phyloP scores from a whole-genome alignment of 768 basidiomycete species.

The Suillus fuscotomentosus region DNA sequence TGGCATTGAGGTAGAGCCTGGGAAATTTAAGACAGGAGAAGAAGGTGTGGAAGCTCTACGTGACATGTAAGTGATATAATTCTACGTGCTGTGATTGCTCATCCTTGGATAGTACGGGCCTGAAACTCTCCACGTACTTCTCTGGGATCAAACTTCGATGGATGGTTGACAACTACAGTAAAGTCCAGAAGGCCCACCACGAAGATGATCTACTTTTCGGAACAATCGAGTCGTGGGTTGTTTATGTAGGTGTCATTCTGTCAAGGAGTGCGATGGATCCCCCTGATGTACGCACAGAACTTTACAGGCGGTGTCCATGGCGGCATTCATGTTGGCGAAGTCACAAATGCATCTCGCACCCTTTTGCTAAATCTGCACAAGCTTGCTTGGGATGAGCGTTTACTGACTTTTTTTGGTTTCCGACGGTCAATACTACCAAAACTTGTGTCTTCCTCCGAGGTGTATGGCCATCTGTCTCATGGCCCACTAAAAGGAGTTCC shows the following conservation, averaged over 20 bases:
- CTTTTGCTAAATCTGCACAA: conserved; percentile 83
- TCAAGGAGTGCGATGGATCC: conserved; percentile 1
- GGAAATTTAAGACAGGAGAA: conserved; percentile 66
- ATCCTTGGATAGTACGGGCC: conserved; percentile 63
- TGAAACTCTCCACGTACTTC: conserved; percentile 97
- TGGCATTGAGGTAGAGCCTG: conserved; percentile 71
- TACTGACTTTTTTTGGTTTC: conserved; percentile 87
- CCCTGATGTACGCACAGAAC: conserved; percentile 47
- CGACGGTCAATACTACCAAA: conserved; percentile 76
- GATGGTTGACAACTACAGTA: conserved; percentile 88
- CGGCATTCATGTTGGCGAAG: conserved; percentile 84
- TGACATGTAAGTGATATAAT: conserved; percentile 52
- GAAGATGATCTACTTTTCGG: conserved; percentile 85
- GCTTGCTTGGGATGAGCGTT: conserved; percentile 77
- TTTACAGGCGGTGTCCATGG: conserved; percentile 73
- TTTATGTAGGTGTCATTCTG: conserved; percentile 58
- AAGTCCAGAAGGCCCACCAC: conserved; percentile 76
- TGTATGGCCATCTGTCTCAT: conserved; percentile 76
- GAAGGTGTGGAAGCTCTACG: conserved; percentile 66
- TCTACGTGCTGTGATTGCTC: background rate
- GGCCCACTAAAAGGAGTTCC: conserved; percentile 73
- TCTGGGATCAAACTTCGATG: conserved; percentile 95
- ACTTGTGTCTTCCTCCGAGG: conserved; percentile 88
- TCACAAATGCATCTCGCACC: conserved; percentile 95
- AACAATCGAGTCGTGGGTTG: conserved; percentile 96